Evolutionary conservation across 495 filamentous ascomycete species (phyloP), one percentile per base, ranked within the genome.

Genomic region (Aspergillus nanangensis): DNA sequence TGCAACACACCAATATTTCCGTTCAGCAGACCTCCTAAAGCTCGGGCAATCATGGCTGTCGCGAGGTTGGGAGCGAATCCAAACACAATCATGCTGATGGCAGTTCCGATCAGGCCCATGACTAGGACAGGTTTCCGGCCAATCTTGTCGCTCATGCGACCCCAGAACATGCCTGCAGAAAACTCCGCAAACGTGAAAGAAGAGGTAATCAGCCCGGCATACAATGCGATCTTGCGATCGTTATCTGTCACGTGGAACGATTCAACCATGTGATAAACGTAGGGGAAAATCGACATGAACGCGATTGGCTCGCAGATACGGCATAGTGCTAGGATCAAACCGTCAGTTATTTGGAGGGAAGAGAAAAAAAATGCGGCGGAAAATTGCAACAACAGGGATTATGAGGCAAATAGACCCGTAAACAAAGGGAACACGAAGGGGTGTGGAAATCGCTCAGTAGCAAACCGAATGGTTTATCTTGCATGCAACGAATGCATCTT

Each of bases 221-320:
- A 99, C 42, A 95, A 74, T 15, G 90, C 85, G 55, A 96, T 95
- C 60, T 87, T 79, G 50, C 77, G 79, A 43, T 87, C 76, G 56
- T 88, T 83, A 47, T 85, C 62, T 35, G 90, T 87, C 64, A 93
- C 83, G 52, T 87, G 71, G 68, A 99, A 99, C 27, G 87, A 88
- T 54, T 87, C 76, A 38, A 97, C 87, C 93, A 99, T 99, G 71
- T 84, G 93, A 70, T 96, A 99, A 58, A 92, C 90, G 61, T 99
- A 99, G 3, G 93, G 94, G 60, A 99, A 97, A 54, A 99, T 96
- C 40, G 90, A 96, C 87, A 95, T 97, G 76, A 99, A 97, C 8
- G 93, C 94, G 64, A 99, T 96, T 37, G 93, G 93, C 66, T 99
- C 93, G 74, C 89, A 96, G 66, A 99, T 94, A 55, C 93, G 83